Conservation (phyloP, 768 basidiomycete species). For the Leccinum obscurum region DNA sequence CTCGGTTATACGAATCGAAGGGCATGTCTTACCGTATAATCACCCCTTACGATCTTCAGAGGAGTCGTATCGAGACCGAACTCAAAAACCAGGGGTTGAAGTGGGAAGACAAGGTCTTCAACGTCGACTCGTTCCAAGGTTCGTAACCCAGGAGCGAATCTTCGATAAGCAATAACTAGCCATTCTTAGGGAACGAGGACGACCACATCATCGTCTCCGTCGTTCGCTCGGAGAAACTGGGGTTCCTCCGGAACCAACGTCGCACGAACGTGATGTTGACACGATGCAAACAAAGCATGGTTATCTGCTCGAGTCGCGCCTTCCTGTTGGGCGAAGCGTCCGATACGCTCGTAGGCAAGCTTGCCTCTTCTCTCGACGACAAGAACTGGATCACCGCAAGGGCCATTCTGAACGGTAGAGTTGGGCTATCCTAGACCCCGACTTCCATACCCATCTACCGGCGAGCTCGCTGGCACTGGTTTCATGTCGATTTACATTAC, state of each 20-base stretch:
- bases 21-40: constrained; percentile 60
- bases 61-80: constrained; percentile 51
- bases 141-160: constrained; percentile 8
- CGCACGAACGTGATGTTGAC: constrained; percentile 88
- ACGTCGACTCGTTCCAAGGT: constrained; percentile 85
- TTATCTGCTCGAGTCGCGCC: constrained; percentile 55
- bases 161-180: constrained; percentile 9
- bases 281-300: constrained; percentile 73
- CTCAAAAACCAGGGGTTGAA: constrained; percentile 49
- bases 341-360: constrained; percentile 26
- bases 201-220: constrained; percentile 72
- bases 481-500: too few relatives aligned
- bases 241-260: constrained; percentile 63
- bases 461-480: constrained; percentile 5
- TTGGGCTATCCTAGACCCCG: background rate
- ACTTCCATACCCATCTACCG: background rate
- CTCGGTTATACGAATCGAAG: constrained; percentile 47
- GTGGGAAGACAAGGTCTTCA: constrained; percentile 71
- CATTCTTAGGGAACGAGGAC: constrained; percentile 69
- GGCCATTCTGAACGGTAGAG: background rate
- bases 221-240: constrained; percentile 56
- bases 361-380: constrained; percentile 16
- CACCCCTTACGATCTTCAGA: constrained; percentile 78
- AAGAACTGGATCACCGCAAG: constrained; percentile 17
- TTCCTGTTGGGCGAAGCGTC: constrained; percentile 25